Evolutionary conservation across 164 flowering plant genomes (phyloP).

Genomic region (Chloranthus sessilifolius): DNA sequence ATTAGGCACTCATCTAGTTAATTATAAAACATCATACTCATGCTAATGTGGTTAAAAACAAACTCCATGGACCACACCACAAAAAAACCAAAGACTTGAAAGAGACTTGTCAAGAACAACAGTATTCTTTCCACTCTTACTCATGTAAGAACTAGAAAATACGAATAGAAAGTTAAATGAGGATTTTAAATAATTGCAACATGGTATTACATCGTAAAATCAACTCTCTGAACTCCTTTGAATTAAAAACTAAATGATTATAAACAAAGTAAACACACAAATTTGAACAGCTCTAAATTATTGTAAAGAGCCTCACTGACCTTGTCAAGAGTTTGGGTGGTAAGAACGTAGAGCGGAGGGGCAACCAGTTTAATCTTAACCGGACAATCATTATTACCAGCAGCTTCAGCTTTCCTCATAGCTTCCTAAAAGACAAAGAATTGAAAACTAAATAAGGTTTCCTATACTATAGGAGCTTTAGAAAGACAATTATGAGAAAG

Average conservation of each 20-base stretch:
- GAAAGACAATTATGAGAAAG: too few species aligned
- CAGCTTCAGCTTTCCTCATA: constrained; percentile 95
- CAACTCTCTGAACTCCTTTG: too few species aligned
- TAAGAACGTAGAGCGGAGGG: constrained; percentile 90
- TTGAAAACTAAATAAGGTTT: neutral
- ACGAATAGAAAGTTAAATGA: too few species aligned
- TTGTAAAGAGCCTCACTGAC: constrained; percentile 21
- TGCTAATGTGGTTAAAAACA: too few species aligned
- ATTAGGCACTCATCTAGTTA: too few species aligned
- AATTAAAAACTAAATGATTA: neutral
- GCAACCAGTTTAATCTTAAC: constrained; percentile 95
- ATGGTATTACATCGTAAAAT: too few species aligned
- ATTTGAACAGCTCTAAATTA: neutral
- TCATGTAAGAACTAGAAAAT: neutral
- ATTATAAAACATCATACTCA: too few species aligned
- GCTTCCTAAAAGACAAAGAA: constrained; percentile 59
- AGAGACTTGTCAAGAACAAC: too few species aligned
- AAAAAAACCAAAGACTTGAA: too few species aligned
- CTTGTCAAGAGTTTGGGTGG: constrained; percentile 96
- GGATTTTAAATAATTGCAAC: too few species aligned
- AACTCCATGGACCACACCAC: too few species aligned
- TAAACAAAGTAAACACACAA: neutral
- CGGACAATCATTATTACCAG: constrained; percentile 85
- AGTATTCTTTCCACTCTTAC: neutral
- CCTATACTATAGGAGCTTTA: neutral